Evolutionary conservation across 129 eudicot species (phyloP), one percentile per base, ranked within the genome.

Genomic region (Chrysanthemum seticuspe): DNA sequence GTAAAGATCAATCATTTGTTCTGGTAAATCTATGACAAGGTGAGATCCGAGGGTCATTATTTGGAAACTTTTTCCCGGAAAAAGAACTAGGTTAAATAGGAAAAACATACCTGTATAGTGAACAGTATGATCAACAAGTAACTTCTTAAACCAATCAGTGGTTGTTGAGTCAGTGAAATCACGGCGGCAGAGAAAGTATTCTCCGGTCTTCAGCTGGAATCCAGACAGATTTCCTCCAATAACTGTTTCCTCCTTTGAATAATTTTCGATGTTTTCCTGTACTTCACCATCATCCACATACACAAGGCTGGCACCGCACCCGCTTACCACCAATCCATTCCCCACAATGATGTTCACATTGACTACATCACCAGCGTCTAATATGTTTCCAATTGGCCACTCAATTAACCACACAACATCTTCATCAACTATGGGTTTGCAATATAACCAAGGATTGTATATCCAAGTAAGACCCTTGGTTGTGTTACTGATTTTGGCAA

Each of bases 341-440:
- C 55, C 52, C 44, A 59, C 68, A 49, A 12, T 13, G 1, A 76
- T 74, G 44, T 76, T 51, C 9, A 80, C 73, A 15, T 0, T 47
- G 64, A 75, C 76, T 15, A 21, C 29, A 56, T 80, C 77, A 13
- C 73, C 76, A 47, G 6, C 12, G 5, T 3, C 5, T 25, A 80
- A 64, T 27, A 1, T 10, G 47, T 65, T 70, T 61, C 77, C 80
- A 16, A 75, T 75, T 34, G 75, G 79, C 80, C 80, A 80, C 49
- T 70, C 68, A 59, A 80, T 71, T 65, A 70, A 80, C 77, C 80
- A 80, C 12, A 57, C 47, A 48, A 61, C 68, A 27, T 18, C 65
- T 29, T 75, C 16, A 52, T 10, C 73, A 8, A 19, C 10, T 59
- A 23, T 57, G 59, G 84, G 77, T 50, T 63, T 57, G 16, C 80